phyloP scores from a whole-genome alignment of 2,329 filamentous ascomycete species.

The Ilyonectria sp. region DNA sequence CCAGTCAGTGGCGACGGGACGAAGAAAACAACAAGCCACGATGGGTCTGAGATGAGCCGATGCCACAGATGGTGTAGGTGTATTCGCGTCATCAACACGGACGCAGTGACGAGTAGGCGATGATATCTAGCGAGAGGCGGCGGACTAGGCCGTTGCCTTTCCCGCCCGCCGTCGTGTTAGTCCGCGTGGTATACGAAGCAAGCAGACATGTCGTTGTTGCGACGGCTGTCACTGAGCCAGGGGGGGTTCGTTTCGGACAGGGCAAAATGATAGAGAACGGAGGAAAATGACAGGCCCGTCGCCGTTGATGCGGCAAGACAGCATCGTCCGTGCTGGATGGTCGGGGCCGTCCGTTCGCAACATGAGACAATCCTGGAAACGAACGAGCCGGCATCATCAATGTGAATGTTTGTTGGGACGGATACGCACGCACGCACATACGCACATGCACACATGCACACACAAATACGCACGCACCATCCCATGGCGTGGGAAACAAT shows the following conservation, averaged over 20 bases:
- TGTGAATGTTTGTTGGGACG: conserved; percentile 8
- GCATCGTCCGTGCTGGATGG: background rate
- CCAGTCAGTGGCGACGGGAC: conserved; percentile 1
- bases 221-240: background rate
- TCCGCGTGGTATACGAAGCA: background rate
- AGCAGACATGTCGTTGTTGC: background rate
- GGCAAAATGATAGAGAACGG: too few species aligned
- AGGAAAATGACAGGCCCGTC: background rate
- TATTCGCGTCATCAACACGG: background rate
- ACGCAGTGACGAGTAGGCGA: background rate
- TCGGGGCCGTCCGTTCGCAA: background rate
- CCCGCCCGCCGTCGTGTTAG: conserved; percentile 1
- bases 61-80: background rate
- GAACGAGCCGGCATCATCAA: conserved; percentile 17
- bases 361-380: background rate
- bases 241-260: background rate
- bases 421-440: background rate
- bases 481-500: background rate
- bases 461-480: background rate
- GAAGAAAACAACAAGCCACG: background rate
- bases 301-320: background rate
- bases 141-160: background rate
- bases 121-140: conserved; percentile 1
- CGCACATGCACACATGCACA: background rate
- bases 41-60: background rate